Evolutionary conservation across 2,329 filamentous ascomycete species (phyloP), one percentile per base, ranked within the genome.

Genomic region (Paecilomyces variotii): DNA sequence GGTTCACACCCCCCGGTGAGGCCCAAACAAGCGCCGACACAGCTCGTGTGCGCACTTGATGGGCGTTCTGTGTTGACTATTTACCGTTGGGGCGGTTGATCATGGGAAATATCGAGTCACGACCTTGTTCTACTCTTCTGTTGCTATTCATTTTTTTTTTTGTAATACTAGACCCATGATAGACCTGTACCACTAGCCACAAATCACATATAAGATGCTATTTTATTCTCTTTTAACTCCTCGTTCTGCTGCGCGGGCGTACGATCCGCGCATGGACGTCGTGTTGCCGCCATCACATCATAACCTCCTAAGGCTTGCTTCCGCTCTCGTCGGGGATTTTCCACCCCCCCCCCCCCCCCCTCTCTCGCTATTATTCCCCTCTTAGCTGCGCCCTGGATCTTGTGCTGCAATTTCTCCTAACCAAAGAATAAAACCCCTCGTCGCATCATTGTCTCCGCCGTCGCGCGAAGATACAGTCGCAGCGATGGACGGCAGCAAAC

Each of bases 1-100:
- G 82, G 2, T 84, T 84, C 65, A 71, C 68, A 54, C 71, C 72
- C 24, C 73, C 73, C 2, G 64, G 62, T 24, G 67, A 69, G 24
- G 67, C 70, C 7, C 70, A 73, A 30, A 60, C 67, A 51, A 65
- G 60, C 25, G 58, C 67, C 19, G 74, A 79, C 56, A 70, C 73
- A 10, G 72, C 73, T 39, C 76, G 76, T 55, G 77, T 79, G 34
- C 70, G 77, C 56, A 70, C 68, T 14, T 75, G 65, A 71, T 49
- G 26, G 27, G 27, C 27, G 27, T 52, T 26, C 7, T 12, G 50
- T 14, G n/a, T 9, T 26, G 19, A 26, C 30, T 58, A n/a, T 58
- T 45, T 30, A 52, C 53, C 52, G n/a, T 55, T 56, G 56, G 35
- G 50, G 28, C 14, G 59, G 49, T 39, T 58, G 50, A 52, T 52